Conservation (phyloP, 2,329 filamentous ascomycete genomes). For the Alternaria consortialis region DNA sequence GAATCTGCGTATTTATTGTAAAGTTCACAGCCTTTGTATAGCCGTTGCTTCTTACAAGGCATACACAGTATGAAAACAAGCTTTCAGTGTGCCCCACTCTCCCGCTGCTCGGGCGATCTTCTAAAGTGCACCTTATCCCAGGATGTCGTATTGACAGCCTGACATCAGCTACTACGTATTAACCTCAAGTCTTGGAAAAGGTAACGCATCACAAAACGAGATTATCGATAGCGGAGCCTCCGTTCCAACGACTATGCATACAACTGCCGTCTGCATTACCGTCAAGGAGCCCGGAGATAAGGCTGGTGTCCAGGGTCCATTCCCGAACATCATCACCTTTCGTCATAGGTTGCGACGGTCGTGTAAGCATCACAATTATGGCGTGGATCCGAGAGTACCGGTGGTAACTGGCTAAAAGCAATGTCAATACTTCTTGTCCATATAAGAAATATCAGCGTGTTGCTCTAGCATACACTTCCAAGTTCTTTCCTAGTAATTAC, state of each 20-base stretch:
- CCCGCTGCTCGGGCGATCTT: neutral
- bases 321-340: constrained; percentile 14
- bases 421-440: neutral
- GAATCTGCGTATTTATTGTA: neutral
- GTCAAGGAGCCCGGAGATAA: constrained; percentile 12
- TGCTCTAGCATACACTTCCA: neutral
- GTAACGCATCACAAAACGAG: neutral
- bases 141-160: neutral
- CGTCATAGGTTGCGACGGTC: constrained; percentile 15
- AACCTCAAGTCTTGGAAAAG: neutral
- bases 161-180: neutral
- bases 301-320: constrained; percentile 8
- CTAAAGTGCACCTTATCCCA: neutral
- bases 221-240: neutral
- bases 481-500: neutral
- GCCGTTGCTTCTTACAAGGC: neutral
- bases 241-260: neutral
- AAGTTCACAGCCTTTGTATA: neutral
- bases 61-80: constrained; percentile 3
- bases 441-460: neutral
- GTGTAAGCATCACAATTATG: constrained; percentile 20
- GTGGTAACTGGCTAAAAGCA: neutral
- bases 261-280: neutral
- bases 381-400: constrained; percentile 1
- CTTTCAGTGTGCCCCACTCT: constrained; percentile 6